Conservation (phyloP, 805 yeast genomes). For the Priceomyces haplophilus region DNA sequence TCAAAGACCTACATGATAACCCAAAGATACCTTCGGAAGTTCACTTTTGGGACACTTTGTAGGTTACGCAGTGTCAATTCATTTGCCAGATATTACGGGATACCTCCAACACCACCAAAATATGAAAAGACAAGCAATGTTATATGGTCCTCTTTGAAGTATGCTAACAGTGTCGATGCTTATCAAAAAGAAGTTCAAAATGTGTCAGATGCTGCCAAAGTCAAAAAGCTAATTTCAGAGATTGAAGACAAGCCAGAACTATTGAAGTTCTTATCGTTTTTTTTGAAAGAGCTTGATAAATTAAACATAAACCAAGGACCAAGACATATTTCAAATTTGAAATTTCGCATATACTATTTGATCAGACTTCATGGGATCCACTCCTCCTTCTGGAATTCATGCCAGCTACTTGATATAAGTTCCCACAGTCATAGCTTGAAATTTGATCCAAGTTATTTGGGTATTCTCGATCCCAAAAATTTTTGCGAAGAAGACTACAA, state of each 20-base stretch:
- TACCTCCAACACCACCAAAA: conserved; percentile 2
- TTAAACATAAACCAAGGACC: conserved; percentile 23
- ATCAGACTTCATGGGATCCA: conserved; percentile 26
- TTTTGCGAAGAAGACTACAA: conserved; percentile 25
- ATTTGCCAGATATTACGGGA: not conserved
- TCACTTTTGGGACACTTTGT: too few species aligned
- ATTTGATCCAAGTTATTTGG: conserved; percentile 23
- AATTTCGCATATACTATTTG: conserved; percentile 18
- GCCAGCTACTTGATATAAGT: conserved; percentile 28
- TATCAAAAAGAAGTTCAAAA: conserved; percentile 19
- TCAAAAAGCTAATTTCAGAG: conserved; percentile 19
- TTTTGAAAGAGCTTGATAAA: conserved; percentile 29
- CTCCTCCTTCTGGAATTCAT: conserved; percentile 36
- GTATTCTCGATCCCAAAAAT: conserved; percentile 38
- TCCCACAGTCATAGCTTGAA: conserved; percentile 28
- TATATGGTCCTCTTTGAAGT: conserved; percentile 20
- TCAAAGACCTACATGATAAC: not conserved
- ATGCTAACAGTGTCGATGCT: conserved; percentile 27
- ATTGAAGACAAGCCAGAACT: conserved; percentile 28
- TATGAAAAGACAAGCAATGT: conserved; percentile 10
- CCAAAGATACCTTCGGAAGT: too few species aligned
- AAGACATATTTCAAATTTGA: conserved; percentile 11
- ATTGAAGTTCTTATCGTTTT: conserved; percentile 26
- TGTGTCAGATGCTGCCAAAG: conserved; percentile 20
- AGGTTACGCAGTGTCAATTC: too few species aligned